Conservation (phyloP, 2,329 filamentous ascomycete genomes). For the Alternaria alternata region DNA sequence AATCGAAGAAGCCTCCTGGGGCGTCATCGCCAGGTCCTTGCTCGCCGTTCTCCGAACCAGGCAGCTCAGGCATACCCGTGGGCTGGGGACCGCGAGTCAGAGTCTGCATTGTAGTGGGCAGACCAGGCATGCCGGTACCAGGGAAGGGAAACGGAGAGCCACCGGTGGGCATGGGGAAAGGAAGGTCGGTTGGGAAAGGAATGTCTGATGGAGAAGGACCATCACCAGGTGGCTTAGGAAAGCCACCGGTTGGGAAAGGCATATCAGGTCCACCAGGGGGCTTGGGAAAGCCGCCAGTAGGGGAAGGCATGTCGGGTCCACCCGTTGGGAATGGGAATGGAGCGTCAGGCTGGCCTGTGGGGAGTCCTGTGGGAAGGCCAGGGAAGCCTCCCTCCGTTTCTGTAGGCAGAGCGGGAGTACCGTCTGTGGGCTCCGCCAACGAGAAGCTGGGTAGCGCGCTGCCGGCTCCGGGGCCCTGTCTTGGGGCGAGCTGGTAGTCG, state of each 20-base stretch:
- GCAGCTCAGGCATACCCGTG: slow-evolving; percentile 12
- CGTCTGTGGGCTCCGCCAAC: slow-evolving; percentile 14
- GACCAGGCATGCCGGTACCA: slow-evolving; percentile 8
- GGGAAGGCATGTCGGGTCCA: background rate
- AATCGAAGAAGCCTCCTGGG: slow-evolving; percentile 14
- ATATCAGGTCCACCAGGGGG: background rate
- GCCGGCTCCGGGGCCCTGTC: slow-evolving; percentile 9
- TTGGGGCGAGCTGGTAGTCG: slow-evolving; percentile 28
- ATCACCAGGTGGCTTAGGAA: background rate
- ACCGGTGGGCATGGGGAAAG: slow-evolving; percentile 12
- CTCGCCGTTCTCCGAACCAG: slow-evolving; percentile 1
- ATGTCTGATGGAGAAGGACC: background rate
- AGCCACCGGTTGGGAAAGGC: slow-evolving; percentile 6
- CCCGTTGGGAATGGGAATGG: background rate
- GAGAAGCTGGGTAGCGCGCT: slow-evolving; percentile 22
- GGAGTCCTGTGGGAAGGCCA: background rate
- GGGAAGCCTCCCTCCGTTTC: background rate
- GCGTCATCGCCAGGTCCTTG: slow-evolving; percentile 1
- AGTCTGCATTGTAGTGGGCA: slow-evolving; percentile 16
- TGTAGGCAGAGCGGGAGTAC: slow-evolving; percentile 1
- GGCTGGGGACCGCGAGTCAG: slow-evolving; percentile 23
- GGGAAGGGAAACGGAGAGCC: slow-evolving; percentile 10
- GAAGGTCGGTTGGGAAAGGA: slow-evolving; percentile 6
- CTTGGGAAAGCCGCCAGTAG: slow-evolving; percentile 11
- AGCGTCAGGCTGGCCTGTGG: background rate